Evolutionary conservation across 306 rosid species (phyloP).

Genomic region (Albizia julibrissin): DNA sequence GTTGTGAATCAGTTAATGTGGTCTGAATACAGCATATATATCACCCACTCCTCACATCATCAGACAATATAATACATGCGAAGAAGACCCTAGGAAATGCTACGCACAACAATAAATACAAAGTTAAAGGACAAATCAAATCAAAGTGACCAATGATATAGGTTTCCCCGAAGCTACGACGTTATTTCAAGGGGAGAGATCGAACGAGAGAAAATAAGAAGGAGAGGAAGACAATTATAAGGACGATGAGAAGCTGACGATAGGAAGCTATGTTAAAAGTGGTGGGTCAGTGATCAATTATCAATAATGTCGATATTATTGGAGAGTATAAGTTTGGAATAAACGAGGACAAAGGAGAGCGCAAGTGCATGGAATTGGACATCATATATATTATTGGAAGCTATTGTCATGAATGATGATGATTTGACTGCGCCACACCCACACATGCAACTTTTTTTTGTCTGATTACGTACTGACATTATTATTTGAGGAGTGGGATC

Average conservation of each 20-base stretch:
- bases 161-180: background rate
- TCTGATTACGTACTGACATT: background rate
- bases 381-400: background rate
- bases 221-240: background rate
- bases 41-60: background rate
- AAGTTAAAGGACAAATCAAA: background rate
- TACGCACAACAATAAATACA: background rate
- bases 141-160: background rate
- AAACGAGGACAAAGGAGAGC: background rate
- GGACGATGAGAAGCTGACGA: background rate
- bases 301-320: background rate
- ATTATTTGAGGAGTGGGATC: background rate
- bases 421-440: background rate
- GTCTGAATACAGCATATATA: background rate
- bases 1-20: conserved; percentile 27
- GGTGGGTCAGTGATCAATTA: background rate
- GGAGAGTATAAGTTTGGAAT: background rate
- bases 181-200: background rate
- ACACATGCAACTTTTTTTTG: conserved; percentile 4
- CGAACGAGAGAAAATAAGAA: background rate
- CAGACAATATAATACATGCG: background rate
- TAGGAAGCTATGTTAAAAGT: background rate
- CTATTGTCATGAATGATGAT: background rate
- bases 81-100: background rate
- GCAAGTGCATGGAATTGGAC: background rate